Percentiles rank a stretch among this genome's conserved stretches.
These are phyloP conservation scores for Omphalea diandra DNA, from an alignment of 441 rosid species.

Conservation along the genomic window DNA sequence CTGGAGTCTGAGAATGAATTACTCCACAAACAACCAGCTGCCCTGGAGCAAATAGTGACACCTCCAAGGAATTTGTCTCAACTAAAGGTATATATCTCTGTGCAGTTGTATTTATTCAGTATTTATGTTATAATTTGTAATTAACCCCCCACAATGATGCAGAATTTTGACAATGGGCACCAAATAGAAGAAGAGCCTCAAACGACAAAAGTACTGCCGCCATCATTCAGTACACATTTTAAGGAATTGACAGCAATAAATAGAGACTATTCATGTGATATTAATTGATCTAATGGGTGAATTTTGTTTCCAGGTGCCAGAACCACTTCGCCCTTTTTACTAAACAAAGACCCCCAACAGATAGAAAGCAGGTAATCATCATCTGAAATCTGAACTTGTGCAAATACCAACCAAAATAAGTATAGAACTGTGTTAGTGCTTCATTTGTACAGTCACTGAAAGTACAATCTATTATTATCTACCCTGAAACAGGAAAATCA, in stretches of 20 bases:
- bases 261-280: neutral
- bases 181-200: constrained; percentile 34
- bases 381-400: constrained; percentile 15
- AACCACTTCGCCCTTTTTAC: constrained; percentile 35
- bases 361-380: constrained; percentile 54
- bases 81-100: constrained; percentile 35
- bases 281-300: constrained; percentile 3
- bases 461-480: constrained; percentile 9
- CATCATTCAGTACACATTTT: constrained; percentile 16
- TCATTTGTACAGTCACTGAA: constrained; percentile 11
- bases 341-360: constrained; percentile 56
- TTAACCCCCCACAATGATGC: constrained; percentile 25
- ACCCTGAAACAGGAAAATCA: constrained; percentile 54
- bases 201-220: constrained; percentile 34
- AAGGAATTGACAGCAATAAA: neutral
- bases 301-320: constrained; percentile 47
- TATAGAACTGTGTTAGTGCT: neutral
- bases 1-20: constrained; percentile 54
- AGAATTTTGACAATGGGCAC: constrained; percentile 48
- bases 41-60: constrained; percentile 32
- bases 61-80: constrained; percentile 31
- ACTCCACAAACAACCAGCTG: constrained; percentile 35
- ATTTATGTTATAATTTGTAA: constrained; percentile 8
- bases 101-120: neutral
- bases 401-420: constrained; percentile 13